Base-by-base conservation (phyloP, 192 early-diverging fungal species). In the Borealophlyctis nickersoniae region DNA sequence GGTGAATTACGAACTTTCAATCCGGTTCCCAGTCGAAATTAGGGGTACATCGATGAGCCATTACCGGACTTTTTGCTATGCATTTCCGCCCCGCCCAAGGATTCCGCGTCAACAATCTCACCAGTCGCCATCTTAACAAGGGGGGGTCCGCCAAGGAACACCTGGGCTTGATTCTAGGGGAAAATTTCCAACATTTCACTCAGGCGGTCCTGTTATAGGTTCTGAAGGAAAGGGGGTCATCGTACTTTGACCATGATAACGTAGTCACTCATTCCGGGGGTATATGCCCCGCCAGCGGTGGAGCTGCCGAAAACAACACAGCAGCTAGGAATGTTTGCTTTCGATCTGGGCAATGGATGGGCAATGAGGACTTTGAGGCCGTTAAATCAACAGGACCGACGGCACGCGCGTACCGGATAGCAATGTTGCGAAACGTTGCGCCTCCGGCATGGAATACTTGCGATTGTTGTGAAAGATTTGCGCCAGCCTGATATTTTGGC, bases 161-260 rank as follows among this genome's bases (percentile, higher is more conserved):
- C n/a, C n/a, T n/a, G n/a, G n/a, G n/a, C n/a, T n/a, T n/a, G n/a
- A n/a, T n/a, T n/a, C n/a, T n/a, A n/a, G n/a, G n/a, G n/a, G n/a
- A n/a, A n/a, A n/a, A n/a, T n/a, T n/a, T n/a, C n/a, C n/a, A n/a
- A n/a, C n/a, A n/a, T n/a, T n/a, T n/a, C n/a, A n/a, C n/a, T n/a
- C n/a, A n/a, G n/a, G n/a, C n/a, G n/a, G n/a, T n/a, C n/a, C n/a
- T n/a, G n/a, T n/a, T n/a, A n/a, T n/a, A n/a, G n/a, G n/a, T n/a
- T n/a, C n/a, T n/a, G n/a, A n/a, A n/a, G n/a, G n/a, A 98, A 98
- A 60, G 96, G 95, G 2, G 95, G 95, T 5, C 95, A 93, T 71
- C 96, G 93, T 28, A 88, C 89, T 60, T 82, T 81, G 31, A 98
- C 95, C 80, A 98, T 98, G 60, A 98, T 88, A 80, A 88, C 91